Evolutionary conservation across 352 stramenopile species (phyloP), one percentile per base, ranked within the genome.

Genomic region (Pilasporangium apinafurcum): DNA sequence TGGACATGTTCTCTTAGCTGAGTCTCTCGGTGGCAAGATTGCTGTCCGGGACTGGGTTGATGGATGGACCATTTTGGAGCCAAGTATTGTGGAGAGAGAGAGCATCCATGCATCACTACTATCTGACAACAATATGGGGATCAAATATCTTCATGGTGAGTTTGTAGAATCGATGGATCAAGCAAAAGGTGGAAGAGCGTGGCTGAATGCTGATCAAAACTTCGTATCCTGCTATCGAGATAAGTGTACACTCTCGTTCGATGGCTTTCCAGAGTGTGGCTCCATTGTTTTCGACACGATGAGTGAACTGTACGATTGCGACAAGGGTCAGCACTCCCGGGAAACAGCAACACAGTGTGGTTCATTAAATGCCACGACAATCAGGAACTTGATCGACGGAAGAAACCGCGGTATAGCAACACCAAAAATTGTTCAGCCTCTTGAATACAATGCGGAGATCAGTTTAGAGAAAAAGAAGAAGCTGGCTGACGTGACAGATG

Each of bases 1-100:
- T 8, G 63, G 63, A 0, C 63, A 74, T 29, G 55, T 74, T 20
- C 21, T 62, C 5, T 17, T 62, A 8, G 53, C 48, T 9, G 53
- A 62, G 21, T 47, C 53, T 0, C 42, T 62, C 8, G 53, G 48
- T 3, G 53, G 17, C 0, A 57, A 56, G 18, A 48, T 30, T 27
- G 24, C 28, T 4, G 17, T 35, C 5, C 26, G 21, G 4, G 53
- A 56, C 13, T 62, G 53, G 53, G 47, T 57, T 43, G 53, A 62
- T 42, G 53, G 53, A 5, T 62, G 53, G 53, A 62, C 33, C 22
- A 37, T 62, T 1, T 31, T 62, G 10, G 46, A 56, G 21, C 8
- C 36, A 2, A 32, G 28, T 18, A 13, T 40, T 3, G 18, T 56
- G 3, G 31, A 9, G 2, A 30, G 30, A n/a, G n/a, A 14, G 26